phyloP scores from a whole-genome alignment of 2,329 filamentous ascomycete genomes.

The Penicillium capsulatum region DNA sequence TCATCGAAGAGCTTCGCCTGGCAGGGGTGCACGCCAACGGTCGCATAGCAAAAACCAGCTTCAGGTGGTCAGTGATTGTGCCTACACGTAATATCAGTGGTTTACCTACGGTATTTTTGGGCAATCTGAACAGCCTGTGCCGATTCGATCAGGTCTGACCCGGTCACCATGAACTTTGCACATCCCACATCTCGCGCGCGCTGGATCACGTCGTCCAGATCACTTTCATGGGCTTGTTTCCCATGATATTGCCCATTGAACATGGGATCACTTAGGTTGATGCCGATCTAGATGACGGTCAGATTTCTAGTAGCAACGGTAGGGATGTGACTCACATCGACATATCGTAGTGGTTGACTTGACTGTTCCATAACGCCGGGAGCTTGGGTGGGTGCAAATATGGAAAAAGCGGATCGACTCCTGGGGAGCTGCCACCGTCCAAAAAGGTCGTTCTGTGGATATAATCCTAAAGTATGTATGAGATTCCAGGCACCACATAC shows the following conservation, averaged over 20 bases:
- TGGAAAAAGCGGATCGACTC: too few species aligned
- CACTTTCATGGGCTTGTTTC: slow-evolving; percentile 55
- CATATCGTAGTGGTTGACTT: slow-evolving; percentile 40
- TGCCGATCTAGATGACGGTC: slow-evolving; percentile 80
- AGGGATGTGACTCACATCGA: slow-evolving; percentile 41
- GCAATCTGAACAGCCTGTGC: slow-evolving; percentile 70
- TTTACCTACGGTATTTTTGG: slow-evolving; percentile 63
- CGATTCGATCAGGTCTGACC: slow-evolving; percentile 78
- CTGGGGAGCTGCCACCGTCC: too few species aligned
- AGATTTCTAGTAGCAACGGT: too few species aligned
- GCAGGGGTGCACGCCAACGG: slow-evolving; percentile 92
- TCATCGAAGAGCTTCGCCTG: slow-evolving; percentile 72
- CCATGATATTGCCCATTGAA: slow-evolving; percentile 82
- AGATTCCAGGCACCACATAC: too few species aligned
- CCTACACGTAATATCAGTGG: neutral
- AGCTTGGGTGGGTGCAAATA: neutral
- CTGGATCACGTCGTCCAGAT: slow-evolving; percentile 63
- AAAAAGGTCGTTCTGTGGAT: too few species aligned
- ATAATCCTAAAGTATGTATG: too few species aligned
- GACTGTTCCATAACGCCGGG: slow-evolving; percentile 34
- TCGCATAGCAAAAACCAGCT: slow-evolving; percentile 82
- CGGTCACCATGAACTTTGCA: slow-evolving; percentile 86
- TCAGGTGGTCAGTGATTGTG: neutral
- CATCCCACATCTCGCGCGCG: slow-evolving; percentile 76
- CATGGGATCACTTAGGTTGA: slow-evolving; percentile 91